Evolutionary conservation across 768 basidiomycete genomes (phyloP).

Genomic region (Leccinum disarticulatum): DNA sequence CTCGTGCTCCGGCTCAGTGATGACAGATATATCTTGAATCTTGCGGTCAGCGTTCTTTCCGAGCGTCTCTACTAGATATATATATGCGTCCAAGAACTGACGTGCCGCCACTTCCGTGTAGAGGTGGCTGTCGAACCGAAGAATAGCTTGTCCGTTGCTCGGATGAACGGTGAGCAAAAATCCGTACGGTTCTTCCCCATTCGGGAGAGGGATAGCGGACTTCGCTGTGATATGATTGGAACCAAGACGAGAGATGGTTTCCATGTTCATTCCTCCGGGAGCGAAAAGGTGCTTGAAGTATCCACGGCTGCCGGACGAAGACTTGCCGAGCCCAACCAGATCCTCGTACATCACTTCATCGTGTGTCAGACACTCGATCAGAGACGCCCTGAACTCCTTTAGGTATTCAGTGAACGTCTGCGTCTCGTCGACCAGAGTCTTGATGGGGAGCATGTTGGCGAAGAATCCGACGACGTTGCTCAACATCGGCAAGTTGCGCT

Average conservation of each 20-base stretch:
- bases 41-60: conserved; percentile 12
- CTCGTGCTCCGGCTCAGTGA: conserved; percentile 15
- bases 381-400: conserved; percentile 20
- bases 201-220: conserved; percentile 24
- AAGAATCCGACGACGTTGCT: conserved; percentile 28
- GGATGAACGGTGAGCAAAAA: conserved; percentile 27
- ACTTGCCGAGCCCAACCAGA: conserved; percentile 28
- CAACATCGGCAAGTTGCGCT: conserved; percentile 30
- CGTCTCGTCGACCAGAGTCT: conserved; percentile 27
- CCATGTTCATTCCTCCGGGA: conserved; percentile 28
- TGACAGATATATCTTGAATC: conserved; percentile 21
- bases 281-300: conserved; percentile 35
- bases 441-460: conserved; percentile 32
- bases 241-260: conserved; percentile 22
- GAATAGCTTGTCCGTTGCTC: conserved; percentile 23
- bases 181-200: conserved; percentile 29
- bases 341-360: conserved; percentile 34
- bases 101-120: conserved; percentile 30
- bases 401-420: conserved; percentile 27
- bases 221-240: conserved; percentile 16
- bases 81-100: conserved; percentile 32
- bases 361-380: conserved; percentile 24
- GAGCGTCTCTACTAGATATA: conserved; percentile 28
- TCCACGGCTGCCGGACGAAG: conserved; percentile 23
- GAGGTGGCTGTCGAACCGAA: conserved; percentile 31